Percentiles rank a stretch among this genome's conserved stretches.
phyloP scores from a whole-genome alignment of 2,329 filamentous ascomycete genomes.

The Phyllosticta paracitricarpa region DNA sequence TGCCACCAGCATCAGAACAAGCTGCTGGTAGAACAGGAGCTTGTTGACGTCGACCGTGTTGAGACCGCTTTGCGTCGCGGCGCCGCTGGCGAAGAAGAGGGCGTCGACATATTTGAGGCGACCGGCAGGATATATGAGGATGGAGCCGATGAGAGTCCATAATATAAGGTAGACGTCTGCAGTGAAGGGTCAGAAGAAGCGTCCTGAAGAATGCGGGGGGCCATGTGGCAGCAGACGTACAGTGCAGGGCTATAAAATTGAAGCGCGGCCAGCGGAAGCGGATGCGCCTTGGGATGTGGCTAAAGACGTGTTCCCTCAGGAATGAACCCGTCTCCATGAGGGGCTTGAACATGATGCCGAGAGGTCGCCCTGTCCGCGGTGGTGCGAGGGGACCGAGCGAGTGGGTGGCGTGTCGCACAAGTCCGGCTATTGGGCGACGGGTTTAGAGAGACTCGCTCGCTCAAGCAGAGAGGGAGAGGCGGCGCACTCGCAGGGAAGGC shows the following conservation, averaged over 20 bases:
- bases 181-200: background rate
- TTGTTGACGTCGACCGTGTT: constrained; percentile 58
- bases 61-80: constrained; percentile 84
- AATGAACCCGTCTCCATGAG: constrained; percentile 22
- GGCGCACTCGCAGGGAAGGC: background rate
- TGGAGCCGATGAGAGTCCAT: constrained; percentile 61
- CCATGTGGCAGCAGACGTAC: constrained; percentile 32
- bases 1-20: constrained; percentile 34
- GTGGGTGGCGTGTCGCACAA: background rate
- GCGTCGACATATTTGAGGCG: constrained; percentile 72
- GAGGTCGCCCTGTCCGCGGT: background rate
- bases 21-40: constrained; percentile 40
- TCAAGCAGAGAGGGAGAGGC: background rate
- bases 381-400: background rate
- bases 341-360: constrained; percentile 21
- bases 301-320: constrained; percentile 20
- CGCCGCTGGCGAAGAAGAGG: constrained; percentile 75
- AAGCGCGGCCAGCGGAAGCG: constrained; percentile 47
- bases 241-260: constrained; percentile 75
- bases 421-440: background rate
- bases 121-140: constrained; percentile 61
- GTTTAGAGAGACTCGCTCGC: background rate
- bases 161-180: constrained; percentile 71
- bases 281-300: constrained; percentile 16
- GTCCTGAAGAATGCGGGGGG: background rate